Percentiles rank a stretch among this genome's conserved stretches.
Conservation (phyloP, 495 filamentous ascomycete genomes). For the Penicillium macrosclerotiorum region DNA sequence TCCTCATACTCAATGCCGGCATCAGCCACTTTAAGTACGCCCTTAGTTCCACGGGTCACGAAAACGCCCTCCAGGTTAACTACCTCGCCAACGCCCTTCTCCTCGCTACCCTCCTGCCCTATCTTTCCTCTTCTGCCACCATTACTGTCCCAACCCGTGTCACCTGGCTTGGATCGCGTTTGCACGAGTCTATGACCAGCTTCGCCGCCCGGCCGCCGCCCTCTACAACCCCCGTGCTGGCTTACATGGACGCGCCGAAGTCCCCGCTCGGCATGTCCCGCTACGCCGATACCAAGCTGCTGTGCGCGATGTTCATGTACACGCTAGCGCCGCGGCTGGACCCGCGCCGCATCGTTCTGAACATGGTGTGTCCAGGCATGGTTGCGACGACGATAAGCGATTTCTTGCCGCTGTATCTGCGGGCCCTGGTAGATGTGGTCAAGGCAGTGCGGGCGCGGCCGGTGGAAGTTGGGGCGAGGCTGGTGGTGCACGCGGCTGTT, state of each 20-base stretch:
- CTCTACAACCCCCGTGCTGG: constrained; percentile 5
- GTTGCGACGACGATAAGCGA: constrained; percentile 13
- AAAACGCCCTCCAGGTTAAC: not conserved
- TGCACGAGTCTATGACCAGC: constrained; percentile 8
- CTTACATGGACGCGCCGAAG: constrained; percentile 23
- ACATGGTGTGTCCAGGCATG: constrained; percentile 25
- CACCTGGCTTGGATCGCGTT: constrained; percentile 10
- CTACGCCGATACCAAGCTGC: constrained; percentile 32
- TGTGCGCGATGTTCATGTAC: constrained; percentile 31
- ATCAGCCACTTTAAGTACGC: not conserved
- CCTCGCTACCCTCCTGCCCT: not conserved
- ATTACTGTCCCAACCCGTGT: not conserved
- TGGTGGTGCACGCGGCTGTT: constrained; percentile 12
- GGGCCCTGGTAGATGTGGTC: constrained; percentile 4
- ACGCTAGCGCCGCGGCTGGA: constrained; percentile 24
- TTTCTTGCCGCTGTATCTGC: constrained; percentile 5
- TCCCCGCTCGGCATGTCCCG: constrained; percentile 7
- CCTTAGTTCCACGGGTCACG: not conserved
- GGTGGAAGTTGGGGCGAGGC: constrained; percentile 13
- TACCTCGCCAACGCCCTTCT: constrained; percentile 1
- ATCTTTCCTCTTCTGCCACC: not conserved
- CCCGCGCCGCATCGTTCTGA: constrained; percentile 14
- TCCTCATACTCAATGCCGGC: constrained; percentile 3
- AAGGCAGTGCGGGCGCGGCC: constrained; percentile 9
- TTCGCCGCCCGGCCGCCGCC: constrained; percentile 4